phyloP scores from a whole-genome alignment of 2,329 filamentous ascomycete species.

The Phialemonium atrogriseum region DNA sequence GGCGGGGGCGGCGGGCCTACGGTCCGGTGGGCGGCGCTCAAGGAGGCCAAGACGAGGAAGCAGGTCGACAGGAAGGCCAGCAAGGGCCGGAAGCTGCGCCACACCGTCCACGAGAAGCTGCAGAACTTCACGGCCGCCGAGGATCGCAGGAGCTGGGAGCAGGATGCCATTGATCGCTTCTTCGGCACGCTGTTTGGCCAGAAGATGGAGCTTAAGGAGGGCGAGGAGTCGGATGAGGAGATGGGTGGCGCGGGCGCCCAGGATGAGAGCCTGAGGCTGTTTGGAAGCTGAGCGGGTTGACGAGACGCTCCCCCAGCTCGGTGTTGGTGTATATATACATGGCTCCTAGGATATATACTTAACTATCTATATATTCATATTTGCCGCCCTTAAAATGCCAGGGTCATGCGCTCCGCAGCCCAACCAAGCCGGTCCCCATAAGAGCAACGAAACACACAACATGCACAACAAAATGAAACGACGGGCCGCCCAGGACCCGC shows the following conservation, averaged over 20 bases:
- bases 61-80: constrained; percentile 88
- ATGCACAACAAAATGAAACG: constrained; percentile 36
- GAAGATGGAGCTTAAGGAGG: constrained; percentile 57
- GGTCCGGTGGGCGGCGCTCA: constrained; percentile 57
- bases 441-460: constrained; percentile 27
- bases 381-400: no score
- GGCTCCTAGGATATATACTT: no score
- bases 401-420: no score
- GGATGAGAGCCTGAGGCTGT: constrained; percentile 45
- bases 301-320: no score
- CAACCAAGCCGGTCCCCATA: no score
- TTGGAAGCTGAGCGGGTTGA: constrained; percentile 32
- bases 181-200: constrained; percentile 70
- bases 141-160: constrained; percentile 72
- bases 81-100: constrained; percentile 89
- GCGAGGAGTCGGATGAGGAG: constrained; percentile 40
- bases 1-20: constrained; percentile 38
- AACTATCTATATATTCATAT: no score
- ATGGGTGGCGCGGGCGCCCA: constrained; percentile 42
- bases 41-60: constrained; percentile 73
- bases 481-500: constrained; percentile 34
- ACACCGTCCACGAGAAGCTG: constrained; percentile 92
- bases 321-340: no score
- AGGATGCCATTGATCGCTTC: constrained; percentile 67
- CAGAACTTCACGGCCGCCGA: constrained; percentile 97